Base-by-base conservation (phyloP, 305 asterid species). In the Rubia peregrina region DNA sequence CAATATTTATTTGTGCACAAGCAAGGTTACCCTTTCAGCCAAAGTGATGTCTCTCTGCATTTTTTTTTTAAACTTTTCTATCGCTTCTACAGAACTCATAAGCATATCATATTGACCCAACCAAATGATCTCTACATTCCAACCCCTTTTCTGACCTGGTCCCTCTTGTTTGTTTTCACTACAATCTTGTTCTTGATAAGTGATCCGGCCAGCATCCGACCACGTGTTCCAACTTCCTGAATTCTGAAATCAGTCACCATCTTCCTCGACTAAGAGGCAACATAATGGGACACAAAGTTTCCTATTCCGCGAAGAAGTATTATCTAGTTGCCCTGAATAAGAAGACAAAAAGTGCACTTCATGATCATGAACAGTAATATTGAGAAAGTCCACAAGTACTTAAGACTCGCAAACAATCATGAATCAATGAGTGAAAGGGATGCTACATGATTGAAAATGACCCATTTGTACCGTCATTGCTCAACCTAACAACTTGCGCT, bases 371-470 rank as follows among this genome's bases (percentile, higher is more conserved):
- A 51, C 59, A 51, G 22, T 1, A 6, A 21, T 17, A 51, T 17
- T 51, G 22, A 51, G 59, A 51, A 51, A 51, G 22, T 51, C 21
- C 56, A 49, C 56, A 49, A 16, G 22, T 51, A 51, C 22, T 51
- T 51, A 51, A 51, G 12, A 17, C 16, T 17, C 0, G 6, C 16
- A 48, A 48, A 4, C 13, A 72, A 61, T 67, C 30, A 40, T 63
- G 24, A 40, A n/a, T 67, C 46, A 61, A 73, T 69, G 77, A 64
- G 63, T 62, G 80, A 77, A 77, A 73, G 75, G 67, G 75, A 64
- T 64, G 16, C 65, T 21, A 64, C 72, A 73, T 24, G 55, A 69
- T 69, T 57, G 65, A 72, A 36, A 46, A n/a, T 70, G 66, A 51
- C 67, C 59, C 66, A 63, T 62, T 53, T 77, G 43, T 53, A n/a